These are phyloP conservation scores for Alnus glutinosa DNA, from an alignment of 306 rosid species.

Conservation along the genomic window DNA sequence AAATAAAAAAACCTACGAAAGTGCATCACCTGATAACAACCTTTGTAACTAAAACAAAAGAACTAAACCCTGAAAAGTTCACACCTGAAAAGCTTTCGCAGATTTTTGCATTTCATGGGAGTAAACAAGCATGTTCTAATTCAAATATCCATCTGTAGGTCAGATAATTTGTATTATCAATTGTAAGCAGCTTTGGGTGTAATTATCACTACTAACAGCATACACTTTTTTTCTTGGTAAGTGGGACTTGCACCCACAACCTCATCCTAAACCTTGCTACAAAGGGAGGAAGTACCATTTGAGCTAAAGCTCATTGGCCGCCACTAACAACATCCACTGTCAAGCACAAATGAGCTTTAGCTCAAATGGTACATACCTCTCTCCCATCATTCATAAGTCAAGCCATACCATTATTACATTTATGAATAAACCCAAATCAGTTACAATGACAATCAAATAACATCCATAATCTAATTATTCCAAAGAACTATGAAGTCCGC, in stretches of 20 bases:
- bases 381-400: not conserved
- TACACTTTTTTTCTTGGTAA: not conserved
- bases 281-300: too few species aligned
- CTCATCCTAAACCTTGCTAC: too few species aligned
- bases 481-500: not conserved
- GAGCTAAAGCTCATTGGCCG: too few species aligned
- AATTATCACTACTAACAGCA: not conserved
- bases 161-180: not conserved
- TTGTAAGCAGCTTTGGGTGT: conserved; percentile 1
- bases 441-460: not conserved
- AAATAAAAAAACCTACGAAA: conserved; percentile 8
- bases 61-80: not conserved
- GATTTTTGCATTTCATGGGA: not conserved
- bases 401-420: not conserved
- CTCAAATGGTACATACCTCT: too few species aligned
- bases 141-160: conserved; percentile 1
- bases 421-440: not conserved
- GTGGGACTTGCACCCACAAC: too few species aligned
- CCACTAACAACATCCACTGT: not conserved
- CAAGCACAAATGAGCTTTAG: too few species aligned
- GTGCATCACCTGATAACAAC: conserved; percentile 14
- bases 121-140: not conserved
- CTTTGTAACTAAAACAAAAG: conserved; percentile 1
- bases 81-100: not conserved
- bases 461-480: not conserved